Evolutionary conservation across 495 filamentous ascomycete species (phyloP).

Genomic region (Aspergillus bridgeri): DNA sequence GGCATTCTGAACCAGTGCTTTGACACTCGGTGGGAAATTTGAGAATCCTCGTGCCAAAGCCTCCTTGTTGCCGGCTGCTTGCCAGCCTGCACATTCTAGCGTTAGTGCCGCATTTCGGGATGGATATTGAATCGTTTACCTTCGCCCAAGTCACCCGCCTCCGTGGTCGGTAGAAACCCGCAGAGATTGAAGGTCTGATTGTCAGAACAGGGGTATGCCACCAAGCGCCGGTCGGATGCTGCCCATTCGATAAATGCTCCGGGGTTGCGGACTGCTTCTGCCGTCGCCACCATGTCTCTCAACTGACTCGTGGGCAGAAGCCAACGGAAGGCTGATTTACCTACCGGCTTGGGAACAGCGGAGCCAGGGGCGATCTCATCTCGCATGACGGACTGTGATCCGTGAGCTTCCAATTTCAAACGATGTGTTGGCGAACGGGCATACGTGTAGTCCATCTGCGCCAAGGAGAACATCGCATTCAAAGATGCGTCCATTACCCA

Average conservation of each 20-base stretch:
- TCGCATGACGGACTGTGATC: slow-evolving; percentile 24
- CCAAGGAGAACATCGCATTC: slow-evolving; percentile 57
- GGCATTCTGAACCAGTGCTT: slow-evolving; percentile 38
- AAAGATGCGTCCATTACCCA: slow-evolving; percentile 46
- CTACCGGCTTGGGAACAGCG: slow-evolving; percentile 17
- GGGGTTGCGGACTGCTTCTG: slow-evolving; percentile 13
- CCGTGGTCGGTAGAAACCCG: slow-evolving; percentile 23
- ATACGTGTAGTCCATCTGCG: slow-evolving; percentile 52
- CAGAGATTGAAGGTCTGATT: slow-evolving; percentile 26
- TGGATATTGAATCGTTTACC: slow-evolving; percentile 6
- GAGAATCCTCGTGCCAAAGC: slow-evolving; percentile 43
- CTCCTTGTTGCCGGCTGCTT: slow-evolving; percentile 37
- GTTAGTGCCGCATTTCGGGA: not conserved
- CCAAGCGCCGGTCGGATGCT: slow-evolving; percentile 19
- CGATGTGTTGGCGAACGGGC: not conserved
- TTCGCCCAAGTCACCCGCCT: slow-evolving; percentile 13
- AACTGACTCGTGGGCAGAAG: slow-evolving; percentile 20
- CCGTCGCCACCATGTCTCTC: slow-evolving; percentile 10
- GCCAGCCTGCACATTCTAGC: slow-evolving; percentile 33
- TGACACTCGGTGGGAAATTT: slow-evolving; percentile 41
- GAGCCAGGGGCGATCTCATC: slow-evolving; percentile 16
- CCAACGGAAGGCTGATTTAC: slow-evolving; percentile 30
- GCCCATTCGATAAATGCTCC: slow-evolving; percentile 30
- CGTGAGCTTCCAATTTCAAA: not conserved
- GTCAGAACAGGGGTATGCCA: slow-evolving; percentile 30